Percentiles rank a stretch among this genome's conserved stretches.
Evolutionary conservation across 148 eudicot species (phyloP).

Genomic region (Persicaria tinctoria): DNA sequence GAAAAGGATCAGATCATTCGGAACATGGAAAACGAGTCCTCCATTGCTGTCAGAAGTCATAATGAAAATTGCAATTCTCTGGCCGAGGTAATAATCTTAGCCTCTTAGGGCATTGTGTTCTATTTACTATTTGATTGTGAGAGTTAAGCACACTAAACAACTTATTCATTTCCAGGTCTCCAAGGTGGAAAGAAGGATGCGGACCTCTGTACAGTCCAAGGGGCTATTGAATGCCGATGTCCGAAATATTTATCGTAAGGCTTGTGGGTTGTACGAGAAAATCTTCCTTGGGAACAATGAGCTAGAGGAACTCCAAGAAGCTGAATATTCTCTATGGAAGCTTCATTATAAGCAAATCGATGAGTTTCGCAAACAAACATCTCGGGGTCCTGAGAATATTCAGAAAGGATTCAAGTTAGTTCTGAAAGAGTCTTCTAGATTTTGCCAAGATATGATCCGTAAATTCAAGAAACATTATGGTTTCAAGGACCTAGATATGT

Average conservation of each 20-base stretch:
- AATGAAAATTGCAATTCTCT: slow-evolving; percentile 25
- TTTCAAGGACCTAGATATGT: slow-evolving; percentile 37
- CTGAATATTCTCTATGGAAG: slow-evolving; percentile 74
- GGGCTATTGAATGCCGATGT: slow-evolving; percentile 51
- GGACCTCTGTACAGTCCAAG: slow-evolving; percentile 50
- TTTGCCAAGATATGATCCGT: slow-evolving; percentile 53
- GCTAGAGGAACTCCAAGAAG: slow-evolving; percentile 46
- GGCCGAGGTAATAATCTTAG: slow-evolving; percentile 36
- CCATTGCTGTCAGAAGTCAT: slow-evolving; percentile 13
- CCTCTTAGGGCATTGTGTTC: not conserved
- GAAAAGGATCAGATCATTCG: not conserved
- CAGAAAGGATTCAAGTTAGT: slow-evolving; percentile 52
- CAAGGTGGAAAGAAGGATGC: slow-evolving; percentile 51
- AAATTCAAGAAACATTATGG: slow-evolving; percentile 47
- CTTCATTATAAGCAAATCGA: slow-evolving; percentile 88
- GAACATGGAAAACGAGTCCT: not conserved
- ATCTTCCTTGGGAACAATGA: slow-evolving; percentile 44
- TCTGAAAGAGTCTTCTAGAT: slow-evolving; percentile 58
- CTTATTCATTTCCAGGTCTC: slow-evolving; percentile 35
- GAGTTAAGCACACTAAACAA: not conserved
- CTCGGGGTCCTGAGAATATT: slow-evolving; percentile 20
- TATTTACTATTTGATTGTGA: not conserved
- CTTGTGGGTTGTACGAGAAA: slow-evolving; percentile 50
- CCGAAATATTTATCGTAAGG: slow-evolving; percentile 41
- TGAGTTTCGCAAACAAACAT: slow-evolving; percentile 64